phyloP scores from a whole-genome alignment of 352 stramenopile species.

The Thraustochytrium sp. region DNA sequence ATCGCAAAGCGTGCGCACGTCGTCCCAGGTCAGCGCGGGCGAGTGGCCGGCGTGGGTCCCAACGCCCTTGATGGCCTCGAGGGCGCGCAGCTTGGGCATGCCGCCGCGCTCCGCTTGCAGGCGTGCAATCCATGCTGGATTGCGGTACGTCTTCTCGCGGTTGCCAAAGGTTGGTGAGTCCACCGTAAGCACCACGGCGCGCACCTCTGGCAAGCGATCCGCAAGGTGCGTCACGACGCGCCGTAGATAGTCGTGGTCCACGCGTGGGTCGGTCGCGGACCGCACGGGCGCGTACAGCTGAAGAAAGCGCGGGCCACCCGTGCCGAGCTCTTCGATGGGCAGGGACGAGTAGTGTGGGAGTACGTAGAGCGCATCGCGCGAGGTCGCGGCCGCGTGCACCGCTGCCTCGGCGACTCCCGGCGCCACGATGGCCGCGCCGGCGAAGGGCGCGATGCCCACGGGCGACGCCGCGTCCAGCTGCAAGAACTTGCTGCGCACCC shows the following conservation, averaged over 20 bases:
- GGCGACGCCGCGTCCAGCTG: neutral
- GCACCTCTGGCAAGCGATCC: neutral
- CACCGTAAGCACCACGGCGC: neutral
- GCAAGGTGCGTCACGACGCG: neutral
- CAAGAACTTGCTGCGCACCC: neutral
- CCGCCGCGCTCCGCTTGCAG: neutral
- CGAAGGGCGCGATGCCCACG: neutral
- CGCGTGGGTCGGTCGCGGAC: neutral
- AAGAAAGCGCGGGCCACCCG: neutral
- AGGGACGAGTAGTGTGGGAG: neutral
- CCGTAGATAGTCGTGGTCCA: neutral
- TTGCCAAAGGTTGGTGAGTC: slow-evolving; percentile 13
- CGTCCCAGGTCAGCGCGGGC: neutral
- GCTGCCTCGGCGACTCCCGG: neutral
- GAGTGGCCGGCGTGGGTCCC: neutral
- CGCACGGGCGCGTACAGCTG: neutral
- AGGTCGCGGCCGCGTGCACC: neutral
- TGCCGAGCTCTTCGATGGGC: neutral
- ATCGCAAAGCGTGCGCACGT: neutral
- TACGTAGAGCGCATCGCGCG: neutral
- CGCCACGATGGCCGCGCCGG: neutral
- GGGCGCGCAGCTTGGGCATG: neutral
- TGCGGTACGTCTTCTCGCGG: slow-evolving; percentile 6
- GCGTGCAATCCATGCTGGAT: neutral
- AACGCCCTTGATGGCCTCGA: neutral